Base-by-base conservation (phyloP, 2,329 filamentous ascomycete genomes). In the Pseudocercospora ulei region DNA sequence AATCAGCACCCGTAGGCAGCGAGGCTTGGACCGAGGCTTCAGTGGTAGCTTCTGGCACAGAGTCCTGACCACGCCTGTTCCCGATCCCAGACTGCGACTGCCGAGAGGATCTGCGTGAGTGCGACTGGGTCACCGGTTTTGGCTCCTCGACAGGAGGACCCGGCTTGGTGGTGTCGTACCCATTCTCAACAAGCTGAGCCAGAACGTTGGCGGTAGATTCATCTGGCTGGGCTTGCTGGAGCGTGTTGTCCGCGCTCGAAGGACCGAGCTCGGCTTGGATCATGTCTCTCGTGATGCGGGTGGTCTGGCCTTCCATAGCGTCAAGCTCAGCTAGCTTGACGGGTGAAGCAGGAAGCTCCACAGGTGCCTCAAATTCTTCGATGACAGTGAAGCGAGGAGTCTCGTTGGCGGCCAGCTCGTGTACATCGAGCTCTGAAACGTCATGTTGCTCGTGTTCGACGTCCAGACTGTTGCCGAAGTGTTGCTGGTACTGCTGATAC, bases 271-370 rank as follows among this genome's bases (percentile, higher is more conserved):
- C 58, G 18, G 59, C 57, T 28, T 55, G 53, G 24, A 62, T 53
- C 49, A 63, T 43, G 6, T 57, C 58, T 34, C 59, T 44, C 2
- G 60, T 63, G 16, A 62, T 51, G 13, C 55, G 54, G n/a, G 31
- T 38, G 19, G 33, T 52, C 48, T 27, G 46, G 44, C 12, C 39
- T 16, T 49, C 49, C 22, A 41, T 44, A 3, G 48, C 50, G 11
- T 52, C 49, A 13, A 57, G 51, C 35, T 58, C 54, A 12, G 55
- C 46, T 8, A 57, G 28, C 36, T 51, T 54, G 14, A 59, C 52
- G 3, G 58, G 57, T 9, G 58, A 60, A 2, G 56, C 55, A 17
- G 59, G 57, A 8, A 61, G 49, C 35, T 60, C 59, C 7, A 55
- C 57, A 16, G 56, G 56, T 14, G 52, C 54, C 26, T 57, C 44